Percentiles rank a stretch among this genome's conserved stretches.
These are phyloP conservation scores for Calocera viscosa DNA, from an alignment of 768 basidiomycete genomes.

Conservation along the genomic window DNA sequence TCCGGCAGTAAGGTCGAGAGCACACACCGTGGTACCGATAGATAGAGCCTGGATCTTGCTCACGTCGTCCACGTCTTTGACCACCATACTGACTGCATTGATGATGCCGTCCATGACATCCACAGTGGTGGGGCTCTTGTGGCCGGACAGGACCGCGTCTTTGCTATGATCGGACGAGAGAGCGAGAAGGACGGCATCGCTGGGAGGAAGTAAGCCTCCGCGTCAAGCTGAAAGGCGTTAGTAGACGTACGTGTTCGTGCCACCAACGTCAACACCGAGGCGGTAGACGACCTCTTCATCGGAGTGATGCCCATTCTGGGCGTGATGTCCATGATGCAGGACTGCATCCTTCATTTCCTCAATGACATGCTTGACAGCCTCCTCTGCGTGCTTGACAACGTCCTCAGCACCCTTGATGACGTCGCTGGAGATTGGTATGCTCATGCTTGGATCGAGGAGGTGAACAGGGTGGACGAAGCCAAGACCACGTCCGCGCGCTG, in stretches of 20 bases:
- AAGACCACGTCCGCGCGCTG: too few species aligned
- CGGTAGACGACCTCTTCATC: neutral
- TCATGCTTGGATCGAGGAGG: neutral
- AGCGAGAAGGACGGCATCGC: conserved; percentile 20
- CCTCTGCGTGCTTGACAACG: neutral
- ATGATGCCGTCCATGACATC: conserved; percentile 50
- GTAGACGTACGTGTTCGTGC: conserved; percentile 16
- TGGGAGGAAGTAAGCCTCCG: conserved; percentile 24
- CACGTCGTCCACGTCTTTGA: conserved; percentile 31
- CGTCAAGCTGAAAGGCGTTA: conserved; percentile 27
- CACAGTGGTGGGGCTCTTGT: conserved; percentile 44
- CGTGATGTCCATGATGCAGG: neutral
- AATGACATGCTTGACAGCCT: neutral
- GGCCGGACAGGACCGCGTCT: conserved; percentile 9
- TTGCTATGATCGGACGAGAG: conserved; percentile 15
- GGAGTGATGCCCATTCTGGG: too few species aligned
- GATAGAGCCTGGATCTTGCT: conserved; percentile 38
- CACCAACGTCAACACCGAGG: neutral
- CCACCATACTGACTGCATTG: conserved; percentile 35
- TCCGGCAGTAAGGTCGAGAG: neutral
- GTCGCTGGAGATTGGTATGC: neutral
- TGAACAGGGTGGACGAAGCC: neutral
- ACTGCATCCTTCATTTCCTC: neutral
- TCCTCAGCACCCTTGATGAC: neutral
- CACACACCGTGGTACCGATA: conserved; percentile 42